Percentiles rank a stretch among this genome's conserved stretches.
Evolutionary conservation across 2,329 filamentous ascomycete species (phyloP).

Genomic region (Fusarium torulosum): DNA sequence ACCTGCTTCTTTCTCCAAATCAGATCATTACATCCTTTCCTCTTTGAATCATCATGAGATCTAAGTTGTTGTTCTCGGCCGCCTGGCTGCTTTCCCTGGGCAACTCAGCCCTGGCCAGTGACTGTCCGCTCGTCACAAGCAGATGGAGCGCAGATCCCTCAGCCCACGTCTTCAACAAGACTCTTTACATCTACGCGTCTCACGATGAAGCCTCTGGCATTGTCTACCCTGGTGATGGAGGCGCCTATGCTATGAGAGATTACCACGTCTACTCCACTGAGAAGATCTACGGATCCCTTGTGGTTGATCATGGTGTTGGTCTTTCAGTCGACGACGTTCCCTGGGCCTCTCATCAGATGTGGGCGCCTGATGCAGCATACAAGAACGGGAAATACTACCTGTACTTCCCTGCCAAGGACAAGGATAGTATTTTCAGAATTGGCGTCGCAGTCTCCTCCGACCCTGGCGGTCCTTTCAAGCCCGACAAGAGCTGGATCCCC

Average conservation of each 20-base stretch:
- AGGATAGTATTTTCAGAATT: conserved; percentile 23
- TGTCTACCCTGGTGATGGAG: neutral
- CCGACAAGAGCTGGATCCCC: conserved; percentile 28
- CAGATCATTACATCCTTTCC: neutral
- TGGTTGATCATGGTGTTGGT: conserved; percentile 9
- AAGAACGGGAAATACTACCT: conserved; percentile 34
- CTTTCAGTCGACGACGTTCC: conserved; percentile 15
- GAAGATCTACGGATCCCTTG: conserved; percentile 16
- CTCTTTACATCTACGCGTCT: conserved; percentile 17
- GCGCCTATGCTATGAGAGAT: conserved; percentile 18
- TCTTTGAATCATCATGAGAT: conserved; percentile 6
- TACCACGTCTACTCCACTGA: conserved; percentile 26
- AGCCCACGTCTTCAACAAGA: conserved; percentile 23
- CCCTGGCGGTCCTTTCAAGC: conserved; percentile 18
- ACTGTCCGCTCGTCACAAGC: conserved; percentile 15
- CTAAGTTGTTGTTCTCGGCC: neutral
- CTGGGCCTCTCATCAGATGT: conserved; percentile 21
- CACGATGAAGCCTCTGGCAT: conserved; percentile 15
- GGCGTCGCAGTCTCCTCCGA: conserved; percentile 21
- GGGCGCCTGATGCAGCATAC: conserved; percentile 24
- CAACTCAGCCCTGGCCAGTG: neutral
- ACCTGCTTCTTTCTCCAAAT: neutral
- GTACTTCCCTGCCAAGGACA: conserved; percentile 30
- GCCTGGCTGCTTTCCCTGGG: neutral
- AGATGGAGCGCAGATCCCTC: conserved; percentile 27